Evolutionary conservation across 2,329 filamentous ascomycete genomes (phyloP).

Genomic region (Incumbomyces delicatus): DNA sequence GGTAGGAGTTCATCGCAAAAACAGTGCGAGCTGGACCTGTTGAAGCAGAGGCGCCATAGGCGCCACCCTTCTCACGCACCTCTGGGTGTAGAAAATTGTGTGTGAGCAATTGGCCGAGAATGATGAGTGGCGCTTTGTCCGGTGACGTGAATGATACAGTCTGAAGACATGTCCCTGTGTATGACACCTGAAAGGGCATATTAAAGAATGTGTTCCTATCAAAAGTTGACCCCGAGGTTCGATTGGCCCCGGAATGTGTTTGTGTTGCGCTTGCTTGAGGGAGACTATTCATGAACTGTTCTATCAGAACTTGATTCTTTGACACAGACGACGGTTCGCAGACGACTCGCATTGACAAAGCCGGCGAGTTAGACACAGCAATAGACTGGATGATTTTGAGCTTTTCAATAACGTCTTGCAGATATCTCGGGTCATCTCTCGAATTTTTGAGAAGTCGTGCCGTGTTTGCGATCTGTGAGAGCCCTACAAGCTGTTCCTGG

Average conservation of each 20-base stretch:
- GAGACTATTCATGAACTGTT: constrained; percentile 58
- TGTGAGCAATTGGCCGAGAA: constrained; percentile 83
- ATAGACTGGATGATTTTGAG: constrained; percentile 76
- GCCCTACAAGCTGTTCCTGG: constrained; percentile 76
- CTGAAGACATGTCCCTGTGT: constrained; percentile 70
- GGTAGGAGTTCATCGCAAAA: constrained; percentile 94
- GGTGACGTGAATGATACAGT: constrained; percentile 74
- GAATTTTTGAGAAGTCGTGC: constrained; percentile 61
- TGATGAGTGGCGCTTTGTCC: constrained; percentile 69
- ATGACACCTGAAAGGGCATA: constrained; percentile 94
- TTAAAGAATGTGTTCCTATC: constrained; percentile 74
- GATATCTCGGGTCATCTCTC: constrained; percentile 56
- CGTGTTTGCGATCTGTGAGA: constrained; percentile 79
- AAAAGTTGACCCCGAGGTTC: constrained; percentile 28
- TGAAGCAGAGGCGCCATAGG: constrained; percentile 87
- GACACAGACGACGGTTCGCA: constrained; percentile 66
- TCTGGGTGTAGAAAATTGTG: constrained; percentile 96
- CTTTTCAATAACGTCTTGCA: constrained; percentile 68
- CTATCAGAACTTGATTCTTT: constrained; percentile 61
- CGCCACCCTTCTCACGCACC: constrained; percentile 93
- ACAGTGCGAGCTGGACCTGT: constrained; percentile 68
- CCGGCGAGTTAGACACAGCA: constrained; percentile 57
- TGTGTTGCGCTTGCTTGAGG: constrained; percentile 34
- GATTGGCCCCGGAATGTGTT: constrained; percentile 23
- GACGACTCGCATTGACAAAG: constrained; percentile 71